phyloP scores from a whole-genome alignment of 306 rosid species.

The Lagenaria siceraria region DNA sequence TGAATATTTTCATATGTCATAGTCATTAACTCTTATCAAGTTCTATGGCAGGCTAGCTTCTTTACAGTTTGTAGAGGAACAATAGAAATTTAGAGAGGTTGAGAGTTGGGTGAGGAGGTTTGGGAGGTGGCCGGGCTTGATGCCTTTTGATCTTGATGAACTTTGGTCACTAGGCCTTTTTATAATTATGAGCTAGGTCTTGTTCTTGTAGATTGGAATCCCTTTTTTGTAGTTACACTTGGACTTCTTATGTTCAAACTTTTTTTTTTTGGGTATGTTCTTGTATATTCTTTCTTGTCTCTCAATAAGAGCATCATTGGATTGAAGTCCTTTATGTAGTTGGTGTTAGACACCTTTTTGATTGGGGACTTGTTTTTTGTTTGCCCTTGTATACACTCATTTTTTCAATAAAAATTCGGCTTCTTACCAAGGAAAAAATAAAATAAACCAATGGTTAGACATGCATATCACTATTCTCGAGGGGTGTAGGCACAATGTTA shows the following conservation, averaged over 20 bases:
- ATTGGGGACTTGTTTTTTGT: not conserved
- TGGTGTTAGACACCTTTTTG: no score
- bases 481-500: not conserved
- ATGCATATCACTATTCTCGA: not conserved
- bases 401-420: no score
- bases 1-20: not conserved
- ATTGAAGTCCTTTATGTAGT: no score
- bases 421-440: no score
- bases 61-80: not conserved
- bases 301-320: no score
- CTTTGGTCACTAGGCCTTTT: not conserved
- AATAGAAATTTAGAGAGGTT: not conserved
- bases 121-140: not conserved
- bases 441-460: not conserved
- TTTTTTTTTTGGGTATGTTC: no score
- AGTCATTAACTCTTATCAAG: not conserved
- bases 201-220: not conserved
- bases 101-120: not conserved
- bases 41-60: not conserved
- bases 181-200: not conserved
- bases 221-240: not conserved
- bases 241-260: not conserved
- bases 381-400: not conserved
- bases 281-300: no score
- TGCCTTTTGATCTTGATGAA: not conserved